A percentile compares a stretch with the other conserved stretches of the same genome.
These are phyloP conservation scores for Ascobolus immersus DNA, from an alignment of 495 filamentous ascomycete genomes.

Conservation along the genomic window DNA sequence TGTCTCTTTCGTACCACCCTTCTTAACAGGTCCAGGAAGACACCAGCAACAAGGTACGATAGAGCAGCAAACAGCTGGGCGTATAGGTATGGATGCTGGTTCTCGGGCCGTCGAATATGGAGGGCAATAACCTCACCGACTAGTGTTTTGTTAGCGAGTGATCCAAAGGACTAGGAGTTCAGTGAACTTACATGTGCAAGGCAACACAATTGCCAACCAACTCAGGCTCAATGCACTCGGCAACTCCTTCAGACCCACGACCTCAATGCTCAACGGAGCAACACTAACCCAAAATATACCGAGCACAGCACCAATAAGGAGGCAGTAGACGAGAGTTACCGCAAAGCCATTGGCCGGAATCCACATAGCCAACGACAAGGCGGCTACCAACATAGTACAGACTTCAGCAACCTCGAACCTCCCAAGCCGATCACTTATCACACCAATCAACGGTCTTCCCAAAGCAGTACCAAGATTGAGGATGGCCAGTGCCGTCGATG, in stretches of 20 bases:
- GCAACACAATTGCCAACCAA: conserved; percentile 38
- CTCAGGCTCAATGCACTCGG: conserved; percentile 34
- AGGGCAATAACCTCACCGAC: no score
- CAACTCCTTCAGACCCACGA: conserved; percentile 26
- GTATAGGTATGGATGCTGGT: no score
- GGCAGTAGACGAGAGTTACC: conserved; percentile 25
- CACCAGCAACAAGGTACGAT: no score
- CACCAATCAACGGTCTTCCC: conserved; percentile 43
- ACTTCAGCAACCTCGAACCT: conserved; percentile 39
- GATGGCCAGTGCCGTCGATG: conserved; percentile 41
- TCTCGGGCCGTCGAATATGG: no score
- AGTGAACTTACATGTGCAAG: no score
- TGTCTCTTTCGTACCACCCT: no score
- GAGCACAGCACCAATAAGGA: conserved; percentile 34
- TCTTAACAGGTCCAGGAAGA: no score
- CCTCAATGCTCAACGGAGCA: conserved; percentile 31
- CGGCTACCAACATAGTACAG: conserved; percentile 32
- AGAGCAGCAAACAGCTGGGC: no score
- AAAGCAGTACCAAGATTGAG: conserved; percentile 41
- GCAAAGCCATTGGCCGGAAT: conserved; percentile 31
- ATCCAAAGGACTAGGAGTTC: no score
- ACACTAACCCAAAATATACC: conserved; percentile 39
- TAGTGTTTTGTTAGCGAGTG: no score
- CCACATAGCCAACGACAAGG: conserved; percentile 41
- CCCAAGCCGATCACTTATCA: conserved; percentile 38